Evolutionary conservation across 164 flowering plant genomes (phyloP).

Genomic region (Umbilicus rupestris): DNA sequence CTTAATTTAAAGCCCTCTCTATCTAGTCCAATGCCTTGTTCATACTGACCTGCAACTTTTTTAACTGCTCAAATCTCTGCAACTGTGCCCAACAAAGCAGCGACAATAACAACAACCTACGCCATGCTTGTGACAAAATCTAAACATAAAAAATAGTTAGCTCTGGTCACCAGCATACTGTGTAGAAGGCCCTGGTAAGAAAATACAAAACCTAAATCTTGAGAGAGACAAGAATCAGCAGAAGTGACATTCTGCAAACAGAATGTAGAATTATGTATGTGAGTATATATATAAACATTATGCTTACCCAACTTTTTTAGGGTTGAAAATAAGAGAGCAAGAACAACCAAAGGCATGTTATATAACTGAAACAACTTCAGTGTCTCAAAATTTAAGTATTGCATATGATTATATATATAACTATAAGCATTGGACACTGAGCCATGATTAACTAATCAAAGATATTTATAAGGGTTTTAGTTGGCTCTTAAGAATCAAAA

Average conservation of each 20-base stretch:
- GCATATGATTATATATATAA: background rate
- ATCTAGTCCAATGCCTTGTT: conserved; percentile 1
- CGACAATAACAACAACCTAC: conserved; percentile 3
- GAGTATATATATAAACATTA: background rate
- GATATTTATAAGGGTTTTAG: background rate
- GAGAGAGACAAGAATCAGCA: conserved; percentile 1
- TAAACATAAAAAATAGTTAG: background rate
- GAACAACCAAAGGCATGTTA: background rate
- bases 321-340: background rate
- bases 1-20: conserved; percentile 2
- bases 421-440: background rate
- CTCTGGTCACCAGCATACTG: background rate
- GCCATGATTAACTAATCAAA: background rate
- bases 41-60: background rate
- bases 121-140: background rate
- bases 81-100: conserved; percentile 4
- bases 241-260: conserved; percentile 3
- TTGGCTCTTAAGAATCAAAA: background rate
- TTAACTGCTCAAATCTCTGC: conserved; percentile 1
- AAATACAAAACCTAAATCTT: background rate
- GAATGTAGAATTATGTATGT: background rate
- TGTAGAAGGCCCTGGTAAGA: background rate
- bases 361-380: background rate
- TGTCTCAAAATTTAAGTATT: background rate
- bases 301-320: background rate